Percentiles rank a stretch among this genome's conserved stretches.
These are phyloP conservation scores for Gamsiella multidivaricata DNA, from an alignment of 192 early-diverging fungal genomes.

Conservation along the genomic window DNA sequence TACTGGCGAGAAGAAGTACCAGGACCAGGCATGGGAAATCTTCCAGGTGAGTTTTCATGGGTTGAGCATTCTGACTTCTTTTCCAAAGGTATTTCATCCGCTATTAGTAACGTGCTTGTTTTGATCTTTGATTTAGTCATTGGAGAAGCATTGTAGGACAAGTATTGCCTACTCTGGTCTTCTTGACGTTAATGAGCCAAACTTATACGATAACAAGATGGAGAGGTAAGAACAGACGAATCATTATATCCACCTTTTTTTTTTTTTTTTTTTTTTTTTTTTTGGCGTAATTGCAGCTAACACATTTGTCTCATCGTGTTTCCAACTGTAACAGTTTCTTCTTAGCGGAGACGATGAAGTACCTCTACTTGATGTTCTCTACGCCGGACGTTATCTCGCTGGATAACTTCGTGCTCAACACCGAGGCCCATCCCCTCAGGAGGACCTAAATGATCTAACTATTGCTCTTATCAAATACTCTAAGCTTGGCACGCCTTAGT, in stretches of 20 bases:
- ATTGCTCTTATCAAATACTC: background rate
- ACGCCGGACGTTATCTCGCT: constrained; percentile 69
- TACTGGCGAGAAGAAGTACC: constrained; percentile 74
- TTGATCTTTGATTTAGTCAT: no score
- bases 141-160: constrained; percentile 61
- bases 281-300: background rate
- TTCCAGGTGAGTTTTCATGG: constrained; percentile 50
- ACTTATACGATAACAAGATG: constrained; percentile 58
- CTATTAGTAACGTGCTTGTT: no score
- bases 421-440: constrained; percentile 91
- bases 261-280: background rate
- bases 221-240: constrained; percentile 59
- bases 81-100: no score
- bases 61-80: background rate
- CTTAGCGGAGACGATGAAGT: constrained; percentile 96
- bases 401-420: constrained; percentile 92
- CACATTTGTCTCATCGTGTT: background rate
- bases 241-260: no score
- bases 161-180: constrained; percentile 63
- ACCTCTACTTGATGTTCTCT: constrained; percentile 90
- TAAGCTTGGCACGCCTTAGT: no score
- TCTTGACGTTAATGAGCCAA: constrained; percentile 41
- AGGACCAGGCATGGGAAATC: constrained; percentile 78
- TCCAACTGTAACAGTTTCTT: constrained; percentile 73
- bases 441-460: constrained; percentile 31